These are phyloP conservation scores for Millerozyma miso DNA, from an alignment of 805 yeast genomes.

Conservation along the genomic window DNA sequence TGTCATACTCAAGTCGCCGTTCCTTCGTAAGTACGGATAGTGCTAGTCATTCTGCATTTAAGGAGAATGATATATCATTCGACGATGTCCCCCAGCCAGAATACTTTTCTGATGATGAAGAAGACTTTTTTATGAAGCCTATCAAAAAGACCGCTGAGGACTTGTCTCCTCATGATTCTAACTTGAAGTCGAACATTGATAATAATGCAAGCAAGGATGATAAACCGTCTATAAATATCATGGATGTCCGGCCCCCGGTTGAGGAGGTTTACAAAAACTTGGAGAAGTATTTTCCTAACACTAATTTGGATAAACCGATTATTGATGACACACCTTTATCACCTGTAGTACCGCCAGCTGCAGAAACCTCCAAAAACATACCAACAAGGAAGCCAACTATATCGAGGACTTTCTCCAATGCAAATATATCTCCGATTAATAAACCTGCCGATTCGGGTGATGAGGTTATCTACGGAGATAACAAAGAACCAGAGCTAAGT, in stretches of 20 bases:
- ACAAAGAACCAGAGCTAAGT: conserved; percentile 34
- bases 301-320: conserved; percentile 89
- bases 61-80: conserved; percentile 70
- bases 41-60: conserved; percentile 45
- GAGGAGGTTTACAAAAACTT: conserved; percentile 89
- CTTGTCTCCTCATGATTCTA: background rate
- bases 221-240: conserved; percentile 6
- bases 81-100: conserved; percentile 56
- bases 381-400: conserved; percentile 28
- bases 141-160: conserved; percentile 1
- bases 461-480: conserved; percentile 33
- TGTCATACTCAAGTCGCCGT: conserved; percentile 10
- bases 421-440: conserved; percentile 33
- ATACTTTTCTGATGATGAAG: conserved; percentile 23
- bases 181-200: conserved; percentile 10
- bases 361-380: conserved; percentile 4
- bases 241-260: conserved; percentile 89
- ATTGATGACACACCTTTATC: conserved; percentile 64
- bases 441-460: conserved; percentile 24
- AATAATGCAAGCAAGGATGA: conserved; percentile 6
- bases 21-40: conserved; percentile 8
- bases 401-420: conserved; percentile 42
- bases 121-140: conserved; percentile 22
- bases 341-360: conserved; percentile 29
- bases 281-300: conserved; percentile 87